A percentile compares a stretch with the other conserved stretches of the same genome.
Conservation (phyloP, 352 stramenopile genomes). For the Globisporangium mamillatum region DNA sequence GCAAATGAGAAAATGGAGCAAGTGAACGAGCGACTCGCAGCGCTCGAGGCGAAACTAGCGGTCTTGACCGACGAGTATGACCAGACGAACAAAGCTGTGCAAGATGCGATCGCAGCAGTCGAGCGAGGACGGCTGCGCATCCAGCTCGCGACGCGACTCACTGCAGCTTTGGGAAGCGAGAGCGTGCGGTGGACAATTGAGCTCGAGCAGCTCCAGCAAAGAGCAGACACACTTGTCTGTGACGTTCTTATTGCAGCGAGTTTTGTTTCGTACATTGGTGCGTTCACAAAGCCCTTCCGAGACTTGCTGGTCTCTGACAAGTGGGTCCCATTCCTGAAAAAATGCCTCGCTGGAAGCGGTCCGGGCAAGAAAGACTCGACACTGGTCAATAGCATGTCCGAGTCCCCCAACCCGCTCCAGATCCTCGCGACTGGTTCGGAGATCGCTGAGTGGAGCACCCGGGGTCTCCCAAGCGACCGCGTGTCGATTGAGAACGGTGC, state of each 20-base stretch:
- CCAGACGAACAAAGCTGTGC: conserved; percentile 85
- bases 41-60: conserved; percentile 86
- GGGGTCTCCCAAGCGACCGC: conserved; percentile 84
- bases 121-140: conserved; percentile 87
- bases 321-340: conserved; percentile 87
- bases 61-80: conserved; percentile 81
- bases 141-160: conserved; percentile 90
- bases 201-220: conserved; percentile 67
- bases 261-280: conserved; percentile 93
- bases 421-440: conserved; percentile 76
- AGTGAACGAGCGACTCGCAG: conserved; percentile 87
- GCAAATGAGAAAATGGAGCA: conserved; percentile 87
- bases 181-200: conserved; percentile 90
- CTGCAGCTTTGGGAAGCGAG: conserved; percentile 90
- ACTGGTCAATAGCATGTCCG: conserved; percentile 26
- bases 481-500: conserved; percentile 91
- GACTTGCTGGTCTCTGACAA: conserved; percentile 81
- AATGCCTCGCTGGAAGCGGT: conserved; percentile 28
- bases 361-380: conserved; percentile 19
- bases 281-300: conserved; percentile 92
- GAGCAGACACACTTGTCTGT: conserved; percentile 80
- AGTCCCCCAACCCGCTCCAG: conserved; percentile 54
- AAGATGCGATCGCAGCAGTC: conserved; percentile 86
- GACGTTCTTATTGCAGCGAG: conserved; percentile 90
- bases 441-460: conserved; percentile 83